Evolutionary conservation across 2,329 filamentous ascomycete genomes (phyloP).

Genomic region (Xylariaceae sp.): DNA sequence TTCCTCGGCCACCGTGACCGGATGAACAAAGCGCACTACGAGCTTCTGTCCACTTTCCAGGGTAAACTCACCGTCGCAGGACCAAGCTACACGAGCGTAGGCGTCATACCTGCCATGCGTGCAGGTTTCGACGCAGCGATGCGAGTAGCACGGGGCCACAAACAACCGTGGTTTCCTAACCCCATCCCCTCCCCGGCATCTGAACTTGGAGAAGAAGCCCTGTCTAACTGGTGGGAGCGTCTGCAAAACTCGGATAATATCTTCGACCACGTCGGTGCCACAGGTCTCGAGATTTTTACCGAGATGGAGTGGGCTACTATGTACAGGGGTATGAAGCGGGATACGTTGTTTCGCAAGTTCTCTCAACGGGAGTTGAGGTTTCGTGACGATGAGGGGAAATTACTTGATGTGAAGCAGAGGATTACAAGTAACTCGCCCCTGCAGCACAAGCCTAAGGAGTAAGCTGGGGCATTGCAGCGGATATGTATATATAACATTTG

Average conservation of each 20-base stretch:
- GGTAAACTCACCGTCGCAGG: constrained; percentile 64
- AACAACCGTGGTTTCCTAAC: constrained; percentile 21
- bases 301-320: constrained; percentile 7
- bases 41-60: constrained; percentile 55
- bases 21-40: constrained; percentile 55
- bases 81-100: constrained; percentile 52
- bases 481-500: background rate
- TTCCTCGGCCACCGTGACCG: constrained; percentile 69
- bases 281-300: constrained; percentile 27
- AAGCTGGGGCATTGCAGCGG: background rate
- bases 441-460: background rate
- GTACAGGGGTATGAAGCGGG: accelerated
- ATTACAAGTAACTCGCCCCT: constrained; percentile 1
- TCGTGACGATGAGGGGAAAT: constrained; percentile 2
- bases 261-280: constrained; percentile 23
- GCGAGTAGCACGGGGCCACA: constrained; percentile 31
- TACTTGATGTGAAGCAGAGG: constrained; percentile 3
- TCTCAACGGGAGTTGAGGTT: background rate
- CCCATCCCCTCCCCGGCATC: background rate
- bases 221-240: constrained; percentile 2
- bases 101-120: constrained; percentile 51
- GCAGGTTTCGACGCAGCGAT: constrained; percentile 46
- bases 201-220: background rate
- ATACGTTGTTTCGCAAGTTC: constrained; percentile 10
- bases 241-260: background rate